Evolutionary conservation across 306 rosid genomes (phyloP).

Genomic region (Trifolium pratense): DNA sequence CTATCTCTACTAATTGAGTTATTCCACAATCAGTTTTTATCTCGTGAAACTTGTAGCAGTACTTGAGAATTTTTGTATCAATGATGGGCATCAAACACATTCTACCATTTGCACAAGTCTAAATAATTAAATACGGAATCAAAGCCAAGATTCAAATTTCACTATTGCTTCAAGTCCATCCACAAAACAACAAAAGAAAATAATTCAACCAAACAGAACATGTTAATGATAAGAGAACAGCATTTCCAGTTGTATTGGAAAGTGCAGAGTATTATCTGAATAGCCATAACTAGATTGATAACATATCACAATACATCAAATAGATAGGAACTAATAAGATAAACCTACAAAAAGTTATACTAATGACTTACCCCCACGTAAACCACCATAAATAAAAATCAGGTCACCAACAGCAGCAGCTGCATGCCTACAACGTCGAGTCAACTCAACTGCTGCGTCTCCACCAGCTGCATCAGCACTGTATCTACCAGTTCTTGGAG

Average conservation of each 20-base stretch:
- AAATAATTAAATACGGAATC: constrained; percentile 21
- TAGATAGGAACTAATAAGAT: constrained; percentile 34
- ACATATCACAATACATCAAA: constrained; percentile 31
- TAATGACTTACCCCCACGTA: constrained; percentile 66
- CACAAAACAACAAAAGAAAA: not conserved
- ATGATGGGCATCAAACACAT: not conserved
- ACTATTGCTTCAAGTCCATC: not conserved
- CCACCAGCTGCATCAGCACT: constrained; percentile 99
- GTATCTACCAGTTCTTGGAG: constrained; percentile 94
- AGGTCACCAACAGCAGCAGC: constrained; percentile 98
- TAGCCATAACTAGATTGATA: constrained; percentile 29
- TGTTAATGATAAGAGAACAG: no score
- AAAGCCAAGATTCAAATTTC: constrained; percentile 22
- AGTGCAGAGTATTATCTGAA: constrained; percentile 29
- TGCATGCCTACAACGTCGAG: constrained; percentile 99
- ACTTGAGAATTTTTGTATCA: not conserved
- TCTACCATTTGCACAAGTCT: constrained; percentile 2
- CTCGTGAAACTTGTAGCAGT: constrained; percentile 10
- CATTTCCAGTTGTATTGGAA: constrained; percentile 22
- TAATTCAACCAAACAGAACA: constrained; percentile 22
- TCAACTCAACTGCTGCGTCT: constrained; percentile 95
- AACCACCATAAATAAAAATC: constrained; percentile 94
- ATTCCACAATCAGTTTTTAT: constrained; percentile 16
- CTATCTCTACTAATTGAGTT: constrained; percentile 25
- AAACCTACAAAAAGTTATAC: constrained; percentile 14